These are phyloP conservation scores for Colletotrichum sp. DNA, from an alignment of 2,329 filamentous ascomycete genomes.

Conservation along the genomic window DNA sequence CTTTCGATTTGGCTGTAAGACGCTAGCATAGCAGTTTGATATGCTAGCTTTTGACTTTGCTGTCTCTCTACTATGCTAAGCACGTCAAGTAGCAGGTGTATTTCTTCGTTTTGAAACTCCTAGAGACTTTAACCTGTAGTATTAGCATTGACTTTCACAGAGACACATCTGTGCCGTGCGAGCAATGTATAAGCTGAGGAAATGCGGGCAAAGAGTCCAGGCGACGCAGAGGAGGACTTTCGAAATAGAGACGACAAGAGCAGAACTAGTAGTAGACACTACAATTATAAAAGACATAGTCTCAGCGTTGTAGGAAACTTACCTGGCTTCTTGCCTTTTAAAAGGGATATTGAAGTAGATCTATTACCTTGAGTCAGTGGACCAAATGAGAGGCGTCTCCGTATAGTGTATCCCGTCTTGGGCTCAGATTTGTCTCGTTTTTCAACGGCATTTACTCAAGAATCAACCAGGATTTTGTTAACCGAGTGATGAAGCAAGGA, in stretches of 20 bases:
- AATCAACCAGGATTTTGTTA: background rate
- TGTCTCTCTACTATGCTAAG: background rate
- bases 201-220: no score
- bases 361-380: background rate
- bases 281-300: background rate
- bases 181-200: background rate
- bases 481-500: background rate
- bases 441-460: no score
- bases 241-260: background rate
- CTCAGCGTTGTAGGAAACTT: background rate
- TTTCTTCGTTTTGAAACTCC: rapidly evolving
- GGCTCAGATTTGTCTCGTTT: background rate
- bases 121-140: rapidly evolving
- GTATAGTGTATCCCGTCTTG: background rate
- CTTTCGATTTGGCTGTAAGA: background rate
- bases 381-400: background rate
- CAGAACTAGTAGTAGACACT: background rate
- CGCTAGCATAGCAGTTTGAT: background rate
- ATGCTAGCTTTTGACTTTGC: background rate
- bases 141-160: rapidly evolving
- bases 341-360: background rate
- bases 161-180: background rate
- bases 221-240: background rate
- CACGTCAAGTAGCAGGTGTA: background rate
- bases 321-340: background rate